A percentile compares a stretch with the other conserved stretches of the same genome.
Conservation (phyloP, 108 stramenopile species). For the Epipyxis sp. region DNA sequence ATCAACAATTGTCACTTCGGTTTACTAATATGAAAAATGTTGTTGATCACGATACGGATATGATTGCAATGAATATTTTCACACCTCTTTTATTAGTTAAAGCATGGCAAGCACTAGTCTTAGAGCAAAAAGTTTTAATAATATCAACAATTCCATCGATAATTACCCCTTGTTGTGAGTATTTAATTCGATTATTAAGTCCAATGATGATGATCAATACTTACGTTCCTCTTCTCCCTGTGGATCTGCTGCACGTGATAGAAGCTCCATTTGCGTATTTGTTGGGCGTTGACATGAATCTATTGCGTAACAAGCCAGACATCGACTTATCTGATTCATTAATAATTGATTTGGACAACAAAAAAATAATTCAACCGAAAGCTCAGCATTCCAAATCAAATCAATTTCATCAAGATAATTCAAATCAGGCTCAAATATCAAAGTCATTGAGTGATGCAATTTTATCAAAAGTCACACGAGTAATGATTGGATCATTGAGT, state of each 20-base stretch:
- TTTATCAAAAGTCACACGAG: too few relatives aligned
- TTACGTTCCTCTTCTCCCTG: neutral
- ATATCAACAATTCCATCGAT: neutral
- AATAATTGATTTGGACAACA: too few relatives aligned
- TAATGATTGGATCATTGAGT: too few relatives aligned
- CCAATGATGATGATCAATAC: neutral
- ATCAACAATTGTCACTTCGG: neutral
- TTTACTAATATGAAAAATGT: neutral
- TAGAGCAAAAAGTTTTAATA: neutral
- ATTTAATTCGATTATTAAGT: neutral
- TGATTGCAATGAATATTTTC: neutral
- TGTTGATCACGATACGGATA: neutral
- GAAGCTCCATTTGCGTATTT: slow-evolving; percentile 3
- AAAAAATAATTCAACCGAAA: too few relatives aligned
- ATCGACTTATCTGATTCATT: too few relatives aligned
- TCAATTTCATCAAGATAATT: too few relatives aligned
- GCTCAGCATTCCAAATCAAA: too few relatives aligned
- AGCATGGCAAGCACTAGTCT: slow-evolving; percentile 9
- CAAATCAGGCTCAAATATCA: too few relatives aligned
- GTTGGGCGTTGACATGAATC: neutral
- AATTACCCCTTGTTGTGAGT: slow-evolving; percentile 4
- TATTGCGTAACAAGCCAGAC: too few relatives aligned
- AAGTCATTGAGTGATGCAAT: too few relatives aligned
- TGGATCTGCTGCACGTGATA: neutral
- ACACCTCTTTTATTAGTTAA: neutral